Base-by-base conservation (phyloP, 495 filamentous ascomycete genomes). In the Neurospora discreta region DNA sequence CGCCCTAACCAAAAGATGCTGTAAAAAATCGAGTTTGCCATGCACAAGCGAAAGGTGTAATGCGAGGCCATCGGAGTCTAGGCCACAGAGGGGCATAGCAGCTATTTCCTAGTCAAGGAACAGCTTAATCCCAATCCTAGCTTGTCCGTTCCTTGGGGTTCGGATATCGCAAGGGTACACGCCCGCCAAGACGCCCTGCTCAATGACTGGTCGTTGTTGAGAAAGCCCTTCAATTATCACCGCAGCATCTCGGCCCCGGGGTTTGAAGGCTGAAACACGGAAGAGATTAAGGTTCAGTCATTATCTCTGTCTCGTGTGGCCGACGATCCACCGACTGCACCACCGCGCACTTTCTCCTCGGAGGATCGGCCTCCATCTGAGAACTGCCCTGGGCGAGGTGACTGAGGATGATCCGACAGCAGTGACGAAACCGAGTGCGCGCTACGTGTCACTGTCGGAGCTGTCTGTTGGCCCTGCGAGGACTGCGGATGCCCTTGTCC, bases 371-470 rank as follows among this genome's bases (percentile, higher is more conserved):
- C 68, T 41, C 67, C 44, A 68, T 68, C 46, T 46, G 75, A 58
- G 52, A 73, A 75, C 44, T 74, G 78, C 43, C 44, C 68, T 33
- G 71, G 76, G 70, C 78, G 78, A 36, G 82, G 80, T 38, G 82
- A 82, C 33, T 60, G 77, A 60, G 82, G 81, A 38, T 81, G 78
- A 73, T 84, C 82, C 18, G 84, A 83, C 72, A 85, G 71, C 69
- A 85, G 75, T 6, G 84, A 85, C 40, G 84, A 85, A 69, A 85
- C 84, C 33, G 83, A 82, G 69, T 85, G 83, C 38, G 81, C 79
- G 43, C 79, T 77, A 46, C 52, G 52, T 30, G 78, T 77, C 52
- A 82, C 77, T 13, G 71, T 68, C 40, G 73, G 71, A 23, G 74
- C 70, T 52, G 68, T 70, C 67, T 75, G 74, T 26, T 70, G 72